These are phyloP conservation scores for Aquilaria yunnanensis DNA, from an alignment of 345 rosid genomes.

Conservation along the genomic window DNA sequence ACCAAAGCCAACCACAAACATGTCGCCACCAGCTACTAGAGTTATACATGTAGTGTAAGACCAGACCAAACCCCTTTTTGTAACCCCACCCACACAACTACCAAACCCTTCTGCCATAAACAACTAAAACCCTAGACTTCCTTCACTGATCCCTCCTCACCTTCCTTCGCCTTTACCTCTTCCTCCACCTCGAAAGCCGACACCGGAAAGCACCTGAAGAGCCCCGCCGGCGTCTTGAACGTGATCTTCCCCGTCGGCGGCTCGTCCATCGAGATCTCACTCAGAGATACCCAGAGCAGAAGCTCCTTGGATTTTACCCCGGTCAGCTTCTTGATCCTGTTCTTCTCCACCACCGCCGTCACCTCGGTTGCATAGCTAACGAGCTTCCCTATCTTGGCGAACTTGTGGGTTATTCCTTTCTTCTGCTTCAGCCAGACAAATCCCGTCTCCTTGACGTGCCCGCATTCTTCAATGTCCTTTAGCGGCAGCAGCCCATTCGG, in stretches of 20 bases:
- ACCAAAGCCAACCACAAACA: too few relatives aligned
- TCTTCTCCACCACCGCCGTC: conserved; percentile 51
- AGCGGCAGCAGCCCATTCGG: conserved; percentile 83
- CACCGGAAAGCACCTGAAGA: conserved; percentile 60
- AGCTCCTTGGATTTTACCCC: conserved; percentile 98
- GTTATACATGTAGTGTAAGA: too few relatives aligned
- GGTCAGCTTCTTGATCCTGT: conserved; percentile 85
- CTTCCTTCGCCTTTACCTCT: conserved; percentile 22
- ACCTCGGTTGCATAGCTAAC: conserved; percentile 65
- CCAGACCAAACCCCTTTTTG: too few relatives aligned
- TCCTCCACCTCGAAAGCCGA: conserved; percentile 60
- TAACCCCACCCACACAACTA: neutral
- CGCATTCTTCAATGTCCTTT: conserved; percentile 69
- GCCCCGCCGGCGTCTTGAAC: conserved; percentile 73
- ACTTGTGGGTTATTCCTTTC: conserved; percentile 69
- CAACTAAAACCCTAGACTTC: conserved; percentile 18
- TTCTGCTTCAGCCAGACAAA: conserved; percentile 94
- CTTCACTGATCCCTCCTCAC: conserved; percentile 23
- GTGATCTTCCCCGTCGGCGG: conserved; percentile 56
- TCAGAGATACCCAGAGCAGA: conserved; percentile 57
- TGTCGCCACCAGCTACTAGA: too few relatives aligned
- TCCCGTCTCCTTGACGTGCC: conserved; percentile 75
- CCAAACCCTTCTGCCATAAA: neutral
- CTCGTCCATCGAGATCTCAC: conserved; percentile 53
- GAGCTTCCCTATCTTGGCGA: conserved; percentile 56